Base-by-base conservation (phyloP, 2,329 filamentous ascomycete genomes). In the Sporothrix variecibatus region DNA sequence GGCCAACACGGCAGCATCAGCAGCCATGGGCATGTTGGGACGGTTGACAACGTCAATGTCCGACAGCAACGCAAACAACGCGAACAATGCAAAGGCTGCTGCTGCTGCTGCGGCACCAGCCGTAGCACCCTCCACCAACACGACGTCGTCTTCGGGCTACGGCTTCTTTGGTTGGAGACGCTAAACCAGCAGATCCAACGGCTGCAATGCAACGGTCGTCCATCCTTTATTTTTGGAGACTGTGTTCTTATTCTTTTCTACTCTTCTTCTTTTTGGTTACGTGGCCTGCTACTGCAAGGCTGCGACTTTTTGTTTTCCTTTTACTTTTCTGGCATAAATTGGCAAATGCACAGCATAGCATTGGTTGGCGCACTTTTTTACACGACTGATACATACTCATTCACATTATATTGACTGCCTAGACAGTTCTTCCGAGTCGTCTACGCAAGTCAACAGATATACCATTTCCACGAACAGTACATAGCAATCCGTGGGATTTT, bases 131-230 rank as follows among this genome's bases (percentile, higher is more conserved):
- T 28, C 56, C 1, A 68, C 72, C 2, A 51, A 69, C 7, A 38
- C 72, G 5, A 23, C 73, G 1, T 15, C 75, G 20, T 72, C 75
- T 2, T 65, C 76, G 7, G 79, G 79, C 43, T 81, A 81, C 51
- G 86, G 86, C 2, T 90, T 90, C 79, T 90, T 88, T 86, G 87
- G 87, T 15, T 88, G 86, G 87, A 81, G 86, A 71, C 82, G 83
- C 77, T 86, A 77, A 81, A 9, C 1, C 15, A 15, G 40, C 43
- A 49, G 43, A 20, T 49, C 43, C 43, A 17, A 49, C 43, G 43
- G 43, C 40, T 43, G 15, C 43, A 20, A 49, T 15, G 5, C 38
- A 28, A 26, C 46, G 67, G 67, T 31, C 3, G 28, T 68, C n/a
- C 20, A 34, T 43, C 40, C 4, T 12, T 23, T 28, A 34, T 20